These are phyloP conservation scores for Casuarina equisetifolia DNA, from an alignment of 306 rosid genomes.

Conservation along the genomic window DNA sequence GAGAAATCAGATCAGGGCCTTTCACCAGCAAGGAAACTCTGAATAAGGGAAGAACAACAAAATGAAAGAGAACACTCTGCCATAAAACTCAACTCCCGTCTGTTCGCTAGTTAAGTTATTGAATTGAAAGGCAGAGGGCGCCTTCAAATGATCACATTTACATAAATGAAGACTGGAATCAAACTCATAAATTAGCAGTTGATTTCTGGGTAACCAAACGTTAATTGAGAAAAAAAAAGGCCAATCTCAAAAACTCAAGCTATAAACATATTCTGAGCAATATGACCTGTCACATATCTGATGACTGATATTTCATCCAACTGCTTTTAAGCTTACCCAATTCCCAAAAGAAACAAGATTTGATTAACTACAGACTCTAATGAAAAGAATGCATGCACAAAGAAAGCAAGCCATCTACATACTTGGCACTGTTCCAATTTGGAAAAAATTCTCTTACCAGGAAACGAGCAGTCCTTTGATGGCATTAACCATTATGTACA, in stretches of 20 bases:
- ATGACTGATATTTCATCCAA: neutral
- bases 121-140: neutral
- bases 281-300: neutral
- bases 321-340: neutral
- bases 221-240: neutral
- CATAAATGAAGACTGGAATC: neutral
- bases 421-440: neutral
- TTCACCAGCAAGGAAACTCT: conserved; percentile 10
- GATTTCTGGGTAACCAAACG: neutral
- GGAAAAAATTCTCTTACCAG: conserved; percentile 37
- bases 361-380: neutral
- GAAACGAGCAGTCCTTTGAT: conserved; percentile 53
- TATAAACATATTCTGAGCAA: neutral
- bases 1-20: conserved; percentile 4
- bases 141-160: neutral
- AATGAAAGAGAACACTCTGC: neutral
- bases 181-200: neutral
- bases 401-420: neutral
- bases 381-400: neutral
- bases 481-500: conserved; percentile 45
- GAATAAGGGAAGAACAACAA: neutral
- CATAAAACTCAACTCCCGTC: neutral
- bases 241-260: neutral
- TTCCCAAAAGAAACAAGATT: neutral
- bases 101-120: neutral